Base-by-base conservation (phyloP, 495 filamentous ascomycete genomes). In the Margaritispora aquatica region DNA sequence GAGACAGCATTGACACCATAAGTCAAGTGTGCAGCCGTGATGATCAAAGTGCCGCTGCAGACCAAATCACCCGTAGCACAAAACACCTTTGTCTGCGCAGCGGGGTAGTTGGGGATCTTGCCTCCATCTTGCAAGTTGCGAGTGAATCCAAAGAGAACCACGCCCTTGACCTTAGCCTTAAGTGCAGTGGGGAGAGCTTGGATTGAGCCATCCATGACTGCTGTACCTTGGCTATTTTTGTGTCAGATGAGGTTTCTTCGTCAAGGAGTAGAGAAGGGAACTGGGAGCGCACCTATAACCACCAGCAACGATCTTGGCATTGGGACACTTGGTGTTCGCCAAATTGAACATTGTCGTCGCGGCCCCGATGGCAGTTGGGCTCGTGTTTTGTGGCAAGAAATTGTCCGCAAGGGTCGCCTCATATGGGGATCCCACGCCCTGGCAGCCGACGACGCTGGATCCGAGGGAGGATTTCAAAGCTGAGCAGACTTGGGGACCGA, bases 151-250 rank as follows among this genome's bases (percentile, higher is more conserved):
- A 76, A 84, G 0, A 78, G 74, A 21, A 80, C 76, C 15, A 78
- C 80, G 26, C 78, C 80, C 54, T 72, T 76, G 63, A 84, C 75
- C 63, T 73, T 72, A 54, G 73, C 65, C 62, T 74, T 68, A 50
- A 81, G 70, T 20, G 65, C 55, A 3, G 70, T 64, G 11, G 68
- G 65, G 9, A 77, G 73, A 20, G 69, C 63, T 56, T 76, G 70
- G 59, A 83, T 73, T 1, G 79, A 72, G 52, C 71, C 72, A 58
- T 80, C 73, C 57, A 75, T 74, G 55, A 84, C 71, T 15, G 81
- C 81, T 1, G 79, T 77, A 50, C 81, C 81, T 67, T 84, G 81
- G 66, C 78, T 78, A n/a, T n/a, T n/a, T n/a, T n/a, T n/a, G n/a
- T n/a, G n/a, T n/a, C n/a, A n/a, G n/a, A n/a, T n/a, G n/a, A n/a